Conservation (phyloP, 768 basidiomycete species). For the Sporobolomyces roseus region DNA sequence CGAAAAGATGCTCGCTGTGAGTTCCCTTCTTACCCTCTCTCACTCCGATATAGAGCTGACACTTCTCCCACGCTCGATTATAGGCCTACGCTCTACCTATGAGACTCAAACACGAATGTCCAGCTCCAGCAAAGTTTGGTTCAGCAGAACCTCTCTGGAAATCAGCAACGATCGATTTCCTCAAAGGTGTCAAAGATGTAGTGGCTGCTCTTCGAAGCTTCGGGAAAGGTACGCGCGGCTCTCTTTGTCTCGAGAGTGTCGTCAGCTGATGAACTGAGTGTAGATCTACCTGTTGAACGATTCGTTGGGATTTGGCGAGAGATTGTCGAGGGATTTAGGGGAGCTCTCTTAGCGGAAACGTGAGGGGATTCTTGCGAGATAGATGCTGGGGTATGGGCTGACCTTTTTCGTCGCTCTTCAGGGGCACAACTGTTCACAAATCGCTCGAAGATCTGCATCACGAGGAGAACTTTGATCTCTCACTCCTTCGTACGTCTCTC, state of each 20-base stretch:
- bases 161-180: constrained; percentile 77
- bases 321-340: constrained; percentile 72
- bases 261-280: background rate
- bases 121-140: constrained; percentile 78
- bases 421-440: constrained; percentile 49
- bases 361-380: constrained; percentile 49
- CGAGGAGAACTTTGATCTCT: constrained; percentile 80
- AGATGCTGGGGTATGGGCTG: too few species aligned
- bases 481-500: constrained; percentile 58
- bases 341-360: constrained; percentile 81
- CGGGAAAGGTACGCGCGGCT: background rate
- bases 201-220: background rate
- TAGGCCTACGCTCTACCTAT: constrained; percentile 86
- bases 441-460: constrained; percentile 62
- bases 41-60: too few species aligned
- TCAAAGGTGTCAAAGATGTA: constrained; percentile 58
- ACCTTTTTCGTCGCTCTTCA: background rate
- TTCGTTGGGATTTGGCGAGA: constrained; percentile 78
- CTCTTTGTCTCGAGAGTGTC: background rate
- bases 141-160: constrained; percentile 89
- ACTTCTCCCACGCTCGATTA: background rate
- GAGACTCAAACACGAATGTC: constrained; percentile 92
- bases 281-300: constrained; percentile 54
- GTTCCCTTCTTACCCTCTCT: constrained; percentile 40
- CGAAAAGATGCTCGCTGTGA: constrained; percentile 72